phyloP scores from a whole-genome alignment of 176 grass and related monocot species.

The Cenchrus americanus region DNA sequence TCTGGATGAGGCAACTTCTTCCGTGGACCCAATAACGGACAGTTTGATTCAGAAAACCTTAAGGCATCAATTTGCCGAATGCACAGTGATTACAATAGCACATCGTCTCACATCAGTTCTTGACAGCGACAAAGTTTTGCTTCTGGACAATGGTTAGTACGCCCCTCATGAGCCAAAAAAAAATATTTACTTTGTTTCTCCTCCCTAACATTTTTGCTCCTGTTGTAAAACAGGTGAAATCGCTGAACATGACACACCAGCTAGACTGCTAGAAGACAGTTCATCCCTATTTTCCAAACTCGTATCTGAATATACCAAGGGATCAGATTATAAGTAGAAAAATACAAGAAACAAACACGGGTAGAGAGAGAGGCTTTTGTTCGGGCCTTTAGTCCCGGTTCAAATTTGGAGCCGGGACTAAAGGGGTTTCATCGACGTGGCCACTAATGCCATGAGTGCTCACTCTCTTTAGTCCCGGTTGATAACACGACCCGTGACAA shows the following conservation, averaged over 20 bases:
- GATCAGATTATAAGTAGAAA: not conserved
- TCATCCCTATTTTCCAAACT: conserved; percentile 36
- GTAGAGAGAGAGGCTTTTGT: too few relatives aligned
- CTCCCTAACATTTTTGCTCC: not conserved
- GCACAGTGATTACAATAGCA: conserved; percentile 51
- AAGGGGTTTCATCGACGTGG: too few relatives aligned
- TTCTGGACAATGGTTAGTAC: conserved; percentile 39
- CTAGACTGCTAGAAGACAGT: conserved; percentile 16
- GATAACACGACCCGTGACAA: too few relatives aligned
- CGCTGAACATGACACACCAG: conserved; percentile 20
- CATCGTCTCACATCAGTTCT: conserved; percentile 52
- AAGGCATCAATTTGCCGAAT: conserved; percentile 16
- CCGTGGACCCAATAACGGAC: conserved; percentile 43
- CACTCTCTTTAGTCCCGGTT: too few relatives aligned
- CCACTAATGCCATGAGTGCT: too few relatives aligned
- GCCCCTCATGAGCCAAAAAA: not conserved
- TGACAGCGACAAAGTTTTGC: conserved; percentile 38
- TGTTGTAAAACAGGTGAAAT: conserved; percentile 31
- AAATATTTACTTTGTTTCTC: not conserved
- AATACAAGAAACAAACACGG: not conserved
- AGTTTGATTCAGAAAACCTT: conserved; percentile 42
- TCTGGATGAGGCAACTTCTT: conserved; percentile 60
- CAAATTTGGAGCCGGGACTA: too few relatives aligned
- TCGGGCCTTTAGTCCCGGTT: too few relatives aligned
- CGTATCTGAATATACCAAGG: conserved; percentile 32